Conservation (phyloP, 352 stramenopile genomes). For the Phytophthora nicotianae region DNA sequence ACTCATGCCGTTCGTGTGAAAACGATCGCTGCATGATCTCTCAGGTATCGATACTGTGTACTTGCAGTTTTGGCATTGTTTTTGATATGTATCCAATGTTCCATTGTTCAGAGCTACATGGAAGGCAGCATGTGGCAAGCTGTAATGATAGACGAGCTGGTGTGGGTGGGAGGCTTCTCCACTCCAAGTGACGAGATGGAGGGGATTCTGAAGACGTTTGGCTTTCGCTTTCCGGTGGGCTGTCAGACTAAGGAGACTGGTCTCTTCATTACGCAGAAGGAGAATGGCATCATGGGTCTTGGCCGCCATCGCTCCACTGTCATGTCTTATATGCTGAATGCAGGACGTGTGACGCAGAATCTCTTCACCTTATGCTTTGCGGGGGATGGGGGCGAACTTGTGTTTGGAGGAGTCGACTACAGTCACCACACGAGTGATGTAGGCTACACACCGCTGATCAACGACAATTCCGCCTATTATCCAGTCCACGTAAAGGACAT, state of each 20-base stretch:
- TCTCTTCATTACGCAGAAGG: constrained; percentile 86
- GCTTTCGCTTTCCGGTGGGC: constrained; percentile 76
- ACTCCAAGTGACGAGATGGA: constrained; percentile 48
- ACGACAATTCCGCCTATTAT: constrained; percentile 65
- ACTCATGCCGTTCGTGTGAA: constrained; percentile 56
- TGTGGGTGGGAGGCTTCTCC: constrained; percentile 77
- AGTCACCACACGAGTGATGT: constrained; percentile 69
- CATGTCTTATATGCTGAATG: constrained; percentile 71
- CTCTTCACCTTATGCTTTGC: constrained; percentile 88
- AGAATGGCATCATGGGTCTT: constrained; percentile 92
- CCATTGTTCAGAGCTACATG: constrained; percentile 65
- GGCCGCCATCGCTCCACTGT: constrained; percentile 68
- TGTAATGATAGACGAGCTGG: constrained; percentile 77
- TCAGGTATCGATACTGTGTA: constrained; percentile 46
- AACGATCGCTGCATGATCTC: constrained; percentile 74
- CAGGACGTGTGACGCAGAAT: constrained; percentile 57
- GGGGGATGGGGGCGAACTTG: constrained; percentile 63
- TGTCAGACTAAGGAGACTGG: constrained; percentile 87
- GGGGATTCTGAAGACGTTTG: constrained; percentile 60
- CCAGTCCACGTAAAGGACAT: constrained; percentile 86
- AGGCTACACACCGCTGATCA: constrained; percentile 67
- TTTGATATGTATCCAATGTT: constrained; percentile 1
- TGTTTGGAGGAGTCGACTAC: constrained; percentile 83
- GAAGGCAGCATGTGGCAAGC: constrained; percentile 90
- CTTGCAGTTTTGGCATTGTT: not conserved